phyloP scores from a whole-genome alignment of 495 filamentous ascomycete genomes.

The Aspergillus haitiensis region DNA sequence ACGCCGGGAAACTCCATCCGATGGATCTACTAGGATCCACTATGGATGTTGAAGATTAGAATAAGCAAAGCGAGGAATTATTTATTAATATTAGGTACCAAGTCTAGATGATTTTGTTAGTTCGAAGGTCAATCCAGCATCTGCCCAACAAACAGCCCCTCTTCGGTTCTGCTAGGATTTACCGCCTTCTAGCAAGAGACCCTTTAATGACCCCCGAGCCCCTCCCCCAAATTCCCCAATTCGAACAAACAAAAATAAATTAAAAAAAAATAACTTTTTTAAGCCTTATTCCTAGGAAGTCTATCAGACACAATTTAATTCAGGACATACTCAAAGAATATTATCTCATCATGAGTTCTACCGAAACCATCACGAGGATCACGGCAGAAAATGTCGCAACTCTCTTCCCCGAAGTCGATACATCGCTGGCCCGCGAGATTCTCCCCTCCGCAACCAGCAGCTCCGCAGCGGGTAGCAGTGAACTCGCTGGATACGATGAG shows the following conservation, averaged over 20 bases:
- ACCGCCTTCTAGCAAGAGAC: conserved; percentile 12
- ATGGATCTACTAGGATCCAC: neutral
- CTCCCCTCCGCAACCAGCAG: conserved; percentile 46
- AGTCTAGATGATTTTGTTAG: too few relatives aligned
- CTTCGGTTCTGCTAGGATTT: conserved; percentile 13
- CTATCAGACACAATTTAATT: too few relatives aligned
- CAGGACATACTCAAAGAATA: neutral
- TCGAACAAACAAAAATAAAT: conserved; percentile 2
- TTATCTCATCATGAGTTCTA: conserved; percentile 48
- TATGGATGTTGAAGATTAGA: too few relatives aligned
- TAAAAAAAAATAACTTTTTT: neutral
- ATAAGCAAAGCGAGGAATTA: too few relatives aligned
- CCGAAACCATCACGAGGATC: conserved; percentile 54
- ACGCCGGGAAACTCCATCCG: neutral
- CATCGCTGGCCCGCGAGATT: conserved; percentile 65
- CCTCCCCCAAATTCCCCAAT: conserved; percentile 2
- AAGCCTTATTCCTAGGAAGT: neutral
- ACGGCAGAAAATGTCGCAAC: conserved; percentile 84
- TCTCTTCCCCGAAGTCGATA: conserved; percentile 95
- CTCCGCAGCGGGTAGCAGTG: conserved; percentile 40
- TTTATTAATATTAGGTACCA: too few relatives aligned
- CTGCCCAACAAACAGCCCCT: too few relatives aligned
- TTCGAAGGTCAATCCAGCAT: neutral
- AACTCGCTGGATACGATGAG: conserved; percentile 85
- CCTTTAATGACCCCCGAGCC: neutral